These are phyloP conservation scores for Groenewaldozyma salmanticensis DNA, from an alignment of 805 yeast genomes.

Conservation along the genomic window DNA sequence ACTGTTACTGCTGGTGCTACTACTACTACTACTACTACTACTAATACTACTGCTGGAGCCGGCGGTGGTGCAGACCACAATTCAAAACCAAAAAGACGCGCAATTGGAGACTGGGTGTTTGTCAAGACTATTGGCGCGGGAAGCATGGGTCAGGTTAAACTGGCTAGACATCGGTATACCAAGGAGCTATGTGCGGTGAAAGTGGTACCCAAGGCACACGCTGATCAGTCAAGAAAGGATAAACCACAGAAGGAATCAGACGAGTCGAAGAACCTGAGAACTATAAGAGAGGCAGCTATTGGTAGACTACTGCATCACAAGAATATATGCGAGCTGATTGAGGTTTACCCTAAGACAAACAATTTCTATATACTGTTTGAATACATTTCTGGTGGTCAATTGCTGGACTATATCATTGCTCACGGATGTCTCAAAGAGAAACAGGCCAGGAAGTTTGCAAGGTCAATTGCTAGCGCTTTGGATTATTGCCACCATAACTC, in stretches of 20 bases:
- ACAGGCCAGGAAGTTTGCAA: slow-evolving; percentile 88
- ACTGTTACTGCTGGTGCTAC: background rate
- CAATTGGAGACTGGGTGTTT: slow-evolving; percentile 96
- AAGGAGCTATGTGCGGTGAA: slow-evolving; percentile 72
- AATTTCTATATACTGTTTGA: slow-evolving; percentile 96
- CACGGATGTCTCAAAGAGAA: slow-evolving; percentile 92
- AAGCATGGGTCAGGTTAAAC: slow-evolving; percentile 96
- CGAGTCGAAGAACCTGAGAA: slow-evolving; percentile 81
- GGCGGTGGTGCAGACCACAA: background rate
- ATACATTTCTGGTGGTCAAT: slow-evolving; percentile 93
- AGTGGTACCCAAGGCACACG: slow-evolving; percentile 83
- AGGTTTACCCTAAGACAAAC: slow-evolving; percentile 91
- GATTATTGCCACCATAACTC: slow-evolving; percentile 91
- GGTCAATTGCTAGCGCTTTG: slow-evolving; percentile 89
- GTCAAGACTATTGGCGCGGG: slow-evolving; percentile 95
- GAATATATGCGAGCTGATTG: slow-evolving; percentile 81
- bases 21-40: background rate
- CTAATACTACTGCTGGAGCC: background rate
- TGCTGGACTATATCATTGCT: slow-evolving; percentile 92
- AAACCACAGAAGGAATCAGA: slow-evolving; percentile 42
- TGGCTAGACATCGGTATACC: slow-evolving; percentile 78
- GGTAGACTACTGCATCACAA: slow-evolving; percentile 88
- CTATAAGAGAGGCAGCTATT: slow-evolving; percentile 89
- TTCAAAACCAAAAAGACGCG: slow-evolving; percentile 40
- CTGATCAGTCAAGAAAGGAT: slow-evolving; percentile 50